Evolutionary conservation across 768 basidiomycete species (phyloP).

Genomic region (Amanita subjunquillea): DNA sequence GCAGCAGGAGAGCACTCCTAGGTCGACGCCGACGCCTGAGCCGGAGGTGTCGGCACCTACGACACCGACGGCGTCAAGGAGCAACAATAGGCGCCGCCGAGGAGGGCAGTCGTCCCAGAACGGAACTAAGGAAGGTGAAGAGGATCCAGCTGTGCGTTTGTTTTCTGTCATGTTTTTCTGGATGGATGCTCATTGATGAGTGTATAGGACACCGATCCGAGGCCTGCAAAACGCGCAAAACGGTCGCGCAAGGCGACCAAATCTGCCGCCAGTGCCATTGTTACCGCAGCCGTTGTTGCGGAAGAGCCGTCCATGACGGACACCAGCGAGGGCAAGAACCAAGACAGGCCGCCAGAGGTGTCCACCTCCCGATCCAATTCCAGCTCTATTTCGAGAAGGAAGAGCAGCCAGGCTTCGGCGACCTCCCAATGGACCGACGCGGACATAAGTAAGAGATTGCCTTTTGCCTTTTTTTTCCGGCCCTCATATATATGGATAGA

Average conservation of each 20-base stretch:
- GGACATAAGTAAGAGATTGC: slow-evolving; percentile 43
- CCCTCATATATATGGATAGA: slow-evolving; percentile 17
- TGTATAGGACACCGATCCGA: slow-evolving; percentile 18
- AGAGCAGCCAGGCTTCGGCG: slow-evolving; percentile 15
- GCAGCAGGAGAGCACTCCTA: slow-evolving; percentile 34
- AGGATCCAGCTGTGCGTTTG: slow-evolving; percentile 10
- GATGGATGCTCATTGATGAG: not conserved
- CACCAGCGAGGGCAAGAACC: not conserved
- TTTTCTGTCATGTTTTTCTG: not conserved
- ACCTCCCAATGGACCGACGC: slow-evolving; percentile 50
- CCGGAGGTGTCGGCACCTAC: slow-evolving; percentile 32
- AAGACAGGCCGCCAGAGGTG: not conserved
- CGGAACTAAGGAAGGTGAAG: slow-evolving; percentile 13
- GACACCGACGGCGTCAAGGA: slow-evolving; percentile 15
- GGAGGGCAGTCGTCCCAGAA: slow-evolving; percentile 9
- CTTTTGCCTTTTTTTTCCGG: not conserved
- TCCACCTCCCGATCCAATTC: not conserved
- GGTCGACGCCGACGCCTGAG: slow-evolving; percentile 61
- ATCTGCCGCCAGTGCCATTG: slow-evolving; percentile 20
- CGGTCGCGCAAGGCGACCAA: slow-evolving; percentile 29
- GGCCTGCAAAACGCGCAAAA: slow-evolving; percentile 29
- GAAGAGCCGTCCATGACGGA: slow-evolving; percentile 22
- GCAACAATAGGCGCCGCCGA: not conserved
- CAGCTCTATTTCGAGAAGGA: slow-evolving; percentile 4
- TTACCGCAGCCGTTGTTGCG: slow-evolving; percentile 11